Evolutionary conservation across 176 grass and related monocot species (phyloP).

Genomic region (Bromus sterilis): DNA sequence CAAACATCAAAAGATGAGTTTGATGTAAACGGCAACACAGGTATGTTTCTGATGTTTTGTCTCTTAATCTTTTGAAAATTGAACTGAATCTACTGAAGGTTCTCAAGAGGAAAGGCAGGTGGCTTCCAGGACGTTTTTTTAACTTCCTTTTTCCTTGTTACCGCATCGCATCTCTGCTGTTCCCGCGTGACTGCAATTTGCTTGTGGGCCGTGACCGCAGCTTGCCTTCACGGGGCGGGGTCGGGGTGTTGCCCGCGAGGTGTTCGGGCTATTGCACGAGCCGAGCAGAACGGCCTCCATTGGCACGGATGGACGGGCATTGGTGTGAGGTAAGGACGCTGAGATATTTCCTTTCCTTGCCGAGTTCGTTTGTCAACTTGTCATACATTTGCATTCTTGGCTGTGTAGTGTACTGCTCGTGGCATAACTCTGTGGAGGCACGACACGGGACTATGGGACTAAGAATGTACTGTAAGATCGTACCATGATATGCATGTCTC

Average conservation of each 20-base stretch:
- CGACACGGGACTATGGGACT: too few species aligned
- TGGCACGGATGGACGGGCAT: not conserved
- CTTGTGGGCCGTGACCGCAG: not conserved
- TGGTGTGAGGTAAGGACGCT: not conserved
- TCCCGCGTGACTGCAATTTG: not conserved
- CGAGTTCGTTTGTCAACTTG: not conserved
- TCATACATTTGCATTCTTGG: not conserved
- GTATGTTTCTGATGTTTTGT: too few species aligned
- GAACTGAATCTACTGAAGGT: too few species aligned
- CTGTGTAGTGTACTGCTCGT: not conserved
- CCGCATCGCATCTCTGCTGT: not conserved
- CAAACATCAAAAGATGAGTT: too few species aligned
- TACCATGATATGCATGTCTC: too few species aligned
- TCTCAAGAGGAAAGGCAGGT: too few species aligned
- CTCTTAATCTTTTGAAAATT: too few species aligned
- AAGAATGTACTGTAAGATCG: not conserved
- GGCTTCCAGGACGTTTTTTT: too few species aligned
- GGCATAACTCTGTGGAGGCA: not conserved
- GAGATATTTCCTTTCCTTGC: not conserved
- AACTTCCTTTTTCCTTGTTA: too few species aligned
- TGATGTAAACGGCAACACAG: too few species aligned
- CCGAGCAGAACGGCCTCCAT: not conserved
- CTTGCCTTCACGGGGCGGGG: not conserved
- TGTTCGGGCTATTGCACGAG: conserved; percentile 2
- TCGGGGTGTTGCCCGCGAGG: conserved; percentile 1